Percentiles rank a stretch among this genome's conserved stretches.
Conservation (phyloP, 805 yeast species). For the Candida orba region DNA sequence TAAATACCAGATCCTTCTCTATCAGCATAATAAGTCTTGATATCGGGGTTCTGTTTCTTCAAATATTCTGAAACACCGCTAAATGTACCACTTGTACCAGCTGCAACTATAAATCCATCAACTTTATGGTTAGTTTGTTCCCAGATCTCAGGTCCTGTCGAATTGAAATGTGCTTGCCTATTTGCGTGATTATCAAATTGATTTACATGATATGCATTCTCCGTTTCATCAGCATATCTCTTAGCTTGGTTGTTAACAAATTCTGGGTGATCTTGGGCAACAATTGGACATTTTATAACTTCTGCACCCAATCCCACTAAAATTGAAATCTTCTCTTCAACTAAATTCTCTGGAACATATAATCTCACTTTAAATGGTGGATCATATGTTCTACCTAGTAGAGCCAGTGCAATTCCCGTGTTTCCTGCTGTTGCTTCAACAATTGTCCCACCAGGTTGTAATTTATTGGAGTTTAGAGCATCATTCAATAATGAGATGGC, state of each 20-base stretch:
- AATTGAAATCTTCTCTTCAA: slow-evolving; percentile 57
- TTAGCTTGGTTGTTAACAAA: slow-evolving; percentile 25
- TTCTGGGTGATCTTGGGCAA: slow-evolving; percentile 46
- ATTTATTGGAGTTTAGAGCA: slow-evolving; percentile 44
- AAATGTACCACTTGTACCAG: slow-evolving; percentile 85
- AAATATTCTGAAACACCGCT: slow-evolving; percentile 63
- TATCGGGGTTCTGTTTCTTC: slow-evolving; percentile 35
- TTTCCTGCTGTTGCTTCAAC: slow-evolving; percentile 85
- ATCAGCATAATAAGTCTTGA: slow-evolving; percentile 58
- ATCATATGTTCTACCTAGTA: slow-evolving; percentile 38
- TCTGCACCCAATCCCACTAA: slow-evolving; percentile 56
- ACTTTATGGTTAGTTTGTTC: slow-evolving; percentile 44
- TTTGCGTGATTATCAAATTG: slow-evolving; percentile 75
- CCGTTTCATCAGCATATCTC: slow-evolving; percentile 27
- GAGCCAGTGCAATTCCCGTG: slow-evolving; percentile 75
- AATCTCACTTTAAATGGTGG: slow-evolving; percentile 49
- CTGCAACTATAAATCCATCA: slow-evolving; percentile 64
- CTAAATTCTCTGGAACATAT: slow-evolving; percentile 73
- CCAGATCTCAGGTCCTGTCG: slow-evolving; percentile 79
- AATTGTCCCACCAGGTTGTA: slow-evolving; percentile 59
- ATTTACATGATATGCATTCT: slow-evolving; percentile 64
- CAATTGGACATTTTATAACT: slow-evolving; percentile 59
- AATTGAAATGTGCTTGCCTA: slow-evolving; percentile 59
- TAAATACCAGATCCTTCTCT: slow-evolving; percentile 74
- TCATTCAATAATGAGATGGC: slow-evolving; percentile 61